Conservation (phyloP, 2,329 filamentous ascomycete species). For the Pyrenophora tritici-repentis region DNA sequence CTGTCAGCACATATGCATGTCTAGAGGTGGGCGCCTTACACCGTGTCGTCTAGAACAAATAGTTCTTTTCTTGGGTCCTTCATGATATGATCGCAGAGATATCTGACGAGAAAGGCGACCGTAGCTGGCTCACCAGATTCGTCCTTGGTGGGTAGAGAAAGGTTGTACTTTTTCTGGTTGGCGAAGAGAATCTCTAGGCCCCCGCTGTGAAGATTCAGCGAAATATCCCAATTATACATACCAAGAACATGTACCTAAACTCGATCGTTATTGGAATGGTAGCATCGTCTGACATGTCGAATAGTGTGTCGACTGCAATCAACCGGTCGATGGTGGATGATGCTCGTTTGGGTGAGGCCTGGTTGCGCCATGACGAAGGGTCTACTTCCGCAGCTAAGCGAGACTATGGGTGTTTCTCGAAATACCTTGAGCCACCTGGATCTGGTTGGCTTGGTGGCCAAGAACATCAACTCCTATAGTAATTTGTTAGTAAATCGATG, state of each 20-base stretch:
- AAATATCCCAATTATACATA: too few relatives aligned
- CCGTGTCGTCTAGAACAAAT: constrained; percentile 83
- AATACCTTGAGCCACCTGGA: too few relatives aligned
- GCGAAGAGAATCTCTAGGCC: constrained; percentile 94
- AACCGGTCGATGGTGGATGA: background rate
- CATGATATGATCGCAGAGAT: constrained; percentile 84
- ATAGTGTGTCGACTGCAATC: constrained; percentile 13
- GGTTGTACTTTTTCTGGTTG: constrained; percentile 73
- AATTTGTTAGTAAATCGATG: too few relatives aligned
- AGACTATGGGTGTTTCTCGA: too few relatives aligned
- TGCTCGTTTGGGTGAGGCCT: background rate
- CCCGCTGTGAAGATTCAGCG: constrained; percentile 59
- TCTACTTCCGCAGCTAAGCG: constrained; percentile 26
- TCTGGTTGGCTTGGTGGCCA: too few relatives aligned
- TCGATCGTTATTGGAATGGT: constrained; percentile 69
- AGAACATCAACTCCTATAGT: too few relatives aligned
- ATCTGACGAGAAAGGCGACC: constrained; percentile 74
- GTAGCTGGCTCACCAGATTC: constrained; percentile 66
- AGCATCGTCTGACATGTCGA: constrained; percentile 29
- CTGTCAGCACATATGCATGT: constrained; percentile 19
- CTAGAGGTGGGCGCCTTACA: constrained; percentile 63
- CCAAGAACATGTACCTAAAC: constrained; percentile 64
- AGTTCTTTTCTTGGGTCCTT: constrained; percentile 82
- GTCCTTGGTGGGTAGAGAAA: constrained; percentile 69
- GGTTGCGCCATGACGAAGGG: constrained; percentile 6